Percentiles rank a stretch among this genome's conserved stretches.
phyloP scores from a whole-genome alignment of 306 rosid species.

The Dryas octopetala region DNA sequence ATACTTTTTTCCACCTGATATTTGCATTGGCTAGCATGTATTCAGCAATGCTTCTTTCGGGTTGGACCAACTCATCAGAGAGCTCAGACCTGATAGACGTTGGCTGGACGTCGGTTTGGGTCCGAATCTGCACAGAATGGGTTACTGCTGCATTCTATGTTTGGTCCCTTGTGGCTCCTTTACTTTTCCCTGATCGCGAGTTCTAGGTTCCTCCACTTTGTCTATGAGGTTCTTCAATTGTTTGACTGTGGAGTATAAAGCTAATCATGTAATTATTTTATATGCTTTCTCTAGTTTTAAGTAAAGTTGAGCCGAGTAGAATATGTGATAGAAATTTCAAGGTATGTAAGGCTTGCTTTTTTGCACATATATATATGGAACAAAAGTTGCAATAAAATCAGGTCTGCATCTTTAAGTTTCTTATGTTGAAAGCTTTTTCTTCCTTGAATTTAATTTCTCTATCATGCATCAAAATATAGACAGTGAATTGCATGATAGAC shows the following conservation, averaged over 20 bases:
- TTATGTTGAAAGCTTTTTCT: neutral
- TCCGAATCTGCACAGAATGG: constrained; percentile 88
- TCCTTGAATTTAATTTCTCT: neutral
- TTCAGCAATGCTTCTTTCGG: constrained; percentile 95
- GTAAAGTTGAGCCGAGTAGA: neutral
- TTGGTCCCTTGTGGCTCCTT: constrained; percentile 83
- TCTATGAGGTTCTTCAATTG: neutral
- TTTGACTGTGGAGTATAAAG: neutral
- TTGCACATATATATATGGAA: neutral
- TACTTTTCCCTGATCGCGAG: constrained; percentile 71
- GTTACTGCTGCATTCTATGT: constrained; percentile 70
- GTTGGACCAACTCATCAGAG: constrained; percentile 78
- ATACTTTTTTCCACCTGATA: constrained; percentile 88
- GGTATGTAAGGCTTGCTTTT: neutral
- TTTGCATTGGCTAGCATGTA: constrained; percentile 97
- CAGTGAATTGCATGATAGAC: too few species aligned
- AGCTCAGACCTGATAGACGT: constrained; percentile 84
- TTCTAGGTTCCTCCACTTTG: constrained; percentile 42
- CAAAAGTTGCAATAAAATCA: neutral
- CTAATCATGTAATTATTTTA: constrained; percentile 11
- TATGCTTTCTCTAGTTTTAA: neutral
- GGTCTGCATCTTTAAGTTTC: neutral
- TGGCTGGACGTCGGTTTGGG: constrained; percentile 99
- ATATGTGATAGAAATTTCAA: neutral
- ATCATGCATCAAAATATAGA: too few species aligned